Conservation (phyloP, 1,284 basidiomycete genomes). For the Meripilus lineatus region DNA sequence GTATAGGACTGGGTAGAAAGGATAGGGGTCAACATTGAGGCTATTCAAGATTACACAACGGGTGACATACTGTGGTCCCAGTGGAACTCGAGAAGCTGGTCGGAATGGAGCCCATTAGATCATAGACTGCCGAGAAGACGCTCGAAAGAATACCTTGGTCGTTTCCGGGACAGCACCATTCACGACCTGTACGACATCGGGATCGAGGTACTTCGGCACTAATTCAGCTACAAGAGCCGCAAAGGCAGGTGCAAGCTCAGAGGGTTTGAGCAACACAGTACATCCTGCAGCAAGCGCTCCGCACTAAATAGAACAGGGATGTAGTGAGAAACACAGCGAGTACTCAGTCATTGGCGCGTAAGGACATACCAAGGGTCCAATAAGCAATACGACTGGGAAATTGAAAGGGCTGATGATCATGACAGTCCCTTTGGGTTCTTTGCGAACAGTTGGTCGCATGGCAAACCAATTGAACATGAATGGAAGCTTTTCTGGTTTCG, state of each 20-base stretch:
- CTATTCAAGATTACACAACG: not conserved
- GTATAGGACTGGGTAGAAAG: slow-evolving; percentile 46
- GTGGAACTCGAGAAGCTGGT: slow-evolving; percentile 65
- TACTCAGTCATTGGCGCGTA: not conserved
- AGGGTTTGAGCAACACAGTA: slow-evolving; percentile 73
- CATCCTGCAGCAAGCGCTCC: slow-evolving; percentile 83
- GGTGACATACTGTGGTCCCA: slow-evolving; percentile 80
- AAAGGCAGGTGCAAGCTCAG: slow-evolving; percentile 67
- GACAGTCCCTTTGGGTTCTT: slow-evolving; percentile 74
- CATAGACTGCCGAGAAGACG: too few relatives aligned
- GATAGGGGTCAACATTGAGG: not conserved
- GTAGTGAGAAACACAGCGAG: too few relatives aligned
- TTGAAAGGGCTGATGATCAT: slow-evolving; percentile 69
- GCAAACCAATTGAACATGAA: slow-evolving; percentile 50
- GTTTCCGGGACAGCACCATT: slow-evolving; percentile 76
- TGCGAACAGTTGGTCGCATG: slow-evolving; percentile 62
- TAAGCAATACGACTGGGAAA: slow-evolving; percentile 42
- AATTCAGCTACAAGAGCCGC: slow-evolving; percentile 71
- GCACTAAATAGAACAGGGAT: slow-evolving; percentile 34
- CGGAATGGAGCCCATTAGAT: not conserved
- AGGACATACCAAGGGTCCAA: slow-evolving; percentile 48
- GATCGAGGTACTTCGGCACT: slow-evolving; percentile 78
- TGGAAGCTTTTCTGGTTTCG: slow-evolving; percentile 57
- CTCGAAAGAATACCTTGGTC: slow-evolving; percentile 44
- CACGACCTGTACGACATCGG: slow-evolving; percentile 65